Base-by-base conservation (phyloP, 1,284 basidiomycete genomes). In the Trichosporon sp. region DNA sequence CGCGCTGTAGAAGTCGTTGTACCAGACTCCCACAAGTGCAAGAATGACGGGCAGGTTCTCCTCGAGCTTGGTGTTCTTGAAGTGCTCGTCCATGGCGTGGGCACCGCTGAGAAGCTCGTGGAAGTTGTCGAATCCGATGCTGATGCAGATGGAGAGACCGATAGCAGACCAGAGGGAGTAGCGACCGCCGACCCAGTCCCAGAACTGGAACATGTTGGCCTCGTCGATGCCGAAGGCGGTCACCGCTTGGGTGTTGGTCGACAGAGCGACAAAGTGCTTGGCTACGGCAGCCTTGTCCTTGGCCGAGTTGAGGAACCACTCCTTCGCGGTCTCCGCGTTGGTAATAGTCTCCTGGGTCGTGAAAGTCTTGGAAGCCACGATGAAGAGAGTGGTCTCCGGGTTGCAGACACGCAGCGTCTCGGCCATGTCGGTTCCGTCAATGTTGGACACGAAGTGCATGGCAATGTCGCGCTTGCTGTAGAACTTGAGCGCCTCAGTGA, bases 271-370 rank as follows among this genome's bases (percentile, higher is more conserved):
- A 79, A 99, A 99, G 85, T 99, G 96, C 84, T 98, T 98, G 69
- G 95, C 93, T 68, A 98, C 92, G 81, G 98, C 92, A 3, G 85
- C 84, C 83, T 91, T 89, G 77, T 95, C 92, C 74, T 87, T 88
- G 25, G 95, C 94, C 7, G 83, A 81, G 54, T 83, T 78, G 64
- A 99, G 85, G 89, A 99, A 98, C 95, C 96, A 99, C 63, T 89
- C 88, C 63, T 92, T 87, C 11, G 95, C 95, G 59, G 87, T 90
- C 79, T 91, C 90, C 31, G 95, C 95, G 79, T 99, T 99, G 71
- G 95, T 98, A 83, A 98, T 97, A 44, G 95, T 99, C 84, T 99
- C 96, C 82, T 98, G 95, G 11, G 95, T 99, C 49, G 95, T 99
- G 81, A 99, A 99, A 0, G 96, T 99, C 86, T 99, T 99, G 81